These are phyloP conservation scores for Paramecium pentaurelia DNA, from an alignment of 73 alveolate genomes.

Conservation along the genomic window DNA sequence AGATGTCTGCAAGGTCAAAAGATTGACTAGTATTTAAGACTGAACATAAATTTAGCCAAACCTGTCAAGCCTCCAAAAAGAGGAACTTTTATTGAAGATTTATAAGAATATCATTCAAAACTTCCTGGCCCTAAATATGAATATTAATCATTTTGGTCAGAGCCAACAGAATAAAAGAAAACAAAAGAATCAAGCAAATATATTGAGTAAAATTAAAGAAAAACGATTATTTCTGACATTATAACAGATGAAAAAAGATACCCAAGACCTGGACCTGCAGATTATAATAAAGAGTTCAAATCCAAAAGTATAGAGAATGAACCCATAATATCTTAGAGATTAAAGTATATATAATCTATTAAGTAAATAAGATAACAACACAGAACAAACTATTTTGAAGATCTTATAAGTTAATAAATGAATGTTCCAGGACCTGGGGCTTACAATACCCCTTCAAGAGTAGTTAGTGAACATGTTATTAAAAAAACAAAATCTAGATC, in stretches of 20 bases:
- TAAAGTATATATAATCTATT: background rate
- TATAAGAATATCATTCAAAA: background rate
- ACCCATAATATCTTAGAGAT: background rate
- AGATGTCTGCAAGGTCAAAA: background rate
- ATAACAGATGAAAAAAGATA: background rate
- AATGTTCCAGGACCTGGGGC: constrained; percentile 32
- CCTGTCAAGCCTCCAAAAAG: constrained; percentile 21
- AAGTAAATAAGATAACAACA: background rate
- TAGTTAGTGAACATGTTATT: background rate
- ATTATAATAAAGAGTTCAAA: constrained; percentile 2
- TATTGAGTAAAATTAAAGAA: background rate
- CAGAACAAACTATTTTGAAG: background rate
- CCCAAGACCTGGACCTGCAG: constrained; percentile 33
- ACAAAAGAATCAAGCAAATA: constrained; percentile 17
- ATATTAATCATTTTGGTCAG: constrained; percentile 33
- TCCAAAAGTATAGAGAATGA: background rate
- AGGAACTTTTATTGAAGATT: constrained; percentile 24
- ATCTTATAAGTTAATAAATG: background rate
- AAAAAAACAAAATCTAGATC: constrained; percentile 12
- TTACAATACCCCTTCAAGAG: background rate
- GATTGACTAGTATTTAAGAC: background rate
- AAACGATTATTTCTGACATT: background rate
- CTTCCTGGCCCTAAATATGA: constrained; percentile 26
- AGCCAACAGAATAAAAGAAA: background rate
- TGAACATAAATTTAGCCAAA: background rate